phyloP scores from a whole-genome alignment of 2,329 filamentous ascomycete species.

The Aspergillus niger region DNA sequence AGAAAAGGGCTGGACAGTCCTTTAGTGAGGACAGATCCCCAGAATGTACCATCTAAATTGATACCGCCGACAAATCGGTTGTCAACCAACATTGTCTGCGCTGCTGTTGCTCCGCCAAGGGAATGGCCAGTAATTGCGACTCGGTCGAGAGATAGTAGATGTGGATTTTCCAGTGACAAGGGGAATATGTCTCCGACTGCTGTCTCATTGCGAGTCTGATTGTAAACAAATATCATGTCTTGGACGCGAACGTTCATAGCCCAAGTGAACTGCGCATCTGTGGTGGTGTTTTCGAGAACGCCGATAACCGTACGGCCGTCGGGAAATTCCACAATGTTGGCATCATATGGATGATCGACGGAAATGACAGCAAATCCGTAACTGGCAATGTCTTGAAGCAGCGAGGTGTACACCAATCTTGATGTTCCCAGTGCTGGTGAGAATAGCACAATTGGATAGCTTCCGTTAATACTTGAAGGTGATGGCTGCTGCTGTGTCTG shows the following conservation, averaged over 20 bases:
- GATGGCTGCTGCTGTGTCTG: slow-evolving; percentile 18
- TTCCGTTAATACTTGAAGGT: not conserved
- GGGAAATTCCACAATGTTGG: slow-evolving; percentile 36
- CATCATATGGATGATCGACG: slow-evolving; percentile 42
- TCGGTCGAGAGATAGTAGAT: not conserved
- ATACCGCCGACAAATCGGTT: slow-evolving; percentile 22
- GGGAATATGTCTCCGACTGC: not conserved
- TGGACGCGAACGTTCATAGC: slow-evolving; percentile 13
- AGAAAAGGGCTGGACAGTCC: slow-evolving; percentile 18
- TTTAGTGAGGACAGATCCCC: slow-evolving; percentile 15
- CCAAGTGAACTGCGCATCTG: slow-evolving; percentile 9
- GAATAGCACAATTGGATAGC: slow-evolving; percentile 36
- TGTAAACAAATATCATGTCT: slow-evolving; percentile 22
- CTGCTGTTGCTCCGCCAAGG: slow-evolving; percentile 26
- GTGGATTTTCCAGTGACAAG: not conserved
- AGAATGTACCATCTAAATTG: slow-evolving; percentile 24
- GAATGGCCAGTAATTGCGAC: slow-evolving; percentile 26
- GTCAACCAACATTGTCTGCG: slow-evolving; percentile 19
- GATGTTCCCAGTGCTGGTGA: slow-evolving; percentile 32
- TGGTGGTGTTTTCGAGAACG: slow-evolving; percentile 15
- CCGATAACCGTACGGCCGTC: slow-evolving; percentile 23
- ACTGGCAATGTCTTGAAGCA: slow-evolving; percentile 37
- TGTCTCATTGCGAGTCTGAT: slow-evolving; percentile 6
- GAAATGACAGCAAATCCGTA: slow-evolving; percentile 38
- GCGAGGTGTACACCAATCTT: slow-evolving; percentile 33